A percentile compares a stretch with the other conserved stretches of the same genome.
Conservation (phyloP, 352 stramenopile species). For the Thalassiosira livingstoniorum region DNA sequence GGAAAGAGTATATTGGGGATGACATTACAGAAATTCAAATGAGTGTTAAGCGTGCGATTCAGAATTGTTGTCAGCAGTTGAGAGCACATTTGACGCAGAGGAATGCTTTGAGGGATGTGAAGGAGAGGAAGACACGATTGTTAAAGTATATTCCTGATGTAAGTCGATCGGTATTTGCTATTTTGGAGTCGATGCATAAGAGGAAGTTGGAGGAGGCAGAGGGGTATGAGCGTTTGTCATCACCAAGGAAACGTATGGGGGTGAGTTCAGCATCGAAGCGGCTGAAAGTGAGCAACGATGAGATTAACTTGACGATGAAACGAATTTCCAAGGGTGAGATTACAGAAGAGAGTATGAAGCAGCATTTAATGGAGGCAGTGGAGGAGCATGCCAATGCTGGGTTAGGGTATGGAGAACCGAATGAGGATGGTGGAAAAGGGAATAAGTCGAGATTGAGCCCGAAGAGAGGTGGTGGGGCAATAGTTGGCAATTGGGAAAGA, state of each 20-base stretch:
- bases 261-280: constrained; percentile 6
- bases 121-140: constrained; percentile 76
- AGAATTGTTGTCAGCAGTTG: constrained; percentile 86
- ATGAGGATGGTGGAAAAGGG: constrained; percentile 24
- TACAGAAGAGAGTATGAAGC: constrained; percentile 64
- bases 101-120: constrained; percentile 78
- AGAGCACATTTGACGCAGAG: constrained; percentile 74
- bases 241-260: constrained; percentile 35
- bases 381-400: constrained; percentile 53
- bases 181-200: constrained; percentile 80
- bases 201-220: constrained; percentile 59
- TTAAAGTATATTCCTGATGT: constrained; percentile 86
- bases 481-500: too few relatives aligned
- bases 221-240: constrained; percentile 20
- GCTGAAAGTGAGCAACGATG: constrained; percentile 32
- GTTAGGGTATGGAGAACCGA: constrained; percentile 34
- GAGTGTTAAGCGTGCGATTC: constrained; percentile 86
- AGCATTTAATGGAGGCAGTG: constrained; percentile 67
- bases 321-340: constrained; percentile 66
- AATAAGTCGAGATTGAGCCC: constrained; percentile 43
- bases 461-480: constrained; percentile 24
- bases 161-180: constrained; percentile 72
- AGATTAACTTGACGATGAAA: constrained; percentile 59
- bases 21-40: constrained; percentile 89
- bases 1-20: constrained; percentile 92